phyloP scores from a whole-genome alignment of 2,329 filamentous ascomycete genomes.

The Uncinocarpus reesii region DNA sequence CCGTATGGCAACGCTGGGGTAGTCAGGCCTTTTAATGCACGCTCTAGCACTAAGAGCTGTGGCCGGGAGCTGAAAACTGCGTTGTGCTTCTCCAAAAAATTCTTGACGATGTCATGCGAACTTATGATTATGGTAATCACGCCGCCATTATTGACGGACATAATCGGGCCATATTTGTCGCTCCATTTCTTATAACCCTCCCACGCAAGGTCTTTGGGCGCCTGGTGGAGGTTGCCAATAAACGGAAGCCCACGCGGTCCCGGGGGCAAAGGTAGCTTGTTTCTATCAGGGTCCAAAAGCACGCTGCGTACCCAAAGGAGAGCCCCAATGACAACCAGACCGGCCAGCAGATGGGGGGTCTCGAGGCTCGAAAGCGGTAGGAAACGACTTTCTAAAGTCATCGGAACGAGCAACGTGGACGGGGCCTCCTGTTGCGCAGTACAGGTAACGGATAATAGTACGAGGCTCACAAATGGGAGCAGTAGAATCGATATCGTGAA shows the following conservation, averaged over 20 bases:
- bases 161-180: slow-evolving; percentile 28
- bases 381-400: too few relatives aligned
- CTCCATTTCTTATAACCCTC: slow-evolving; percentile 26
- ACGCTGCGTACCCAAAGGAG: too few relatives aligned
- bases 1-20: slow-evolving; percentile 14
- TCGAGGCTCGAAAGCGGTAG: too few relatives aligned
- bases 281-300: too few relatives aligned
- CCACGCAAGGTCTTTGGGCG: slow-evolving; percentile 20
- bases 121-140: slow-evolving; percentile 29
- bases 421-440: too few relatives aligned
- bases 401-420: too few relatives aligned
- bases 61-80: slow-evolving; percentile 34
- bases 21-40: not conserved
- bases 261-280: too few relatives aligned
- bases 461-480: too few relatives aligned
- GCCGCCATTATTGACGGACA: slow-evolving; percentile 26
- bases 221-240: slow-evolving; percentile 29
- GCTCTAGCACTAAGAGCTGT: slow-evolving; percentile 18
- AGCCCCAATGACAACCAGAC: too few relatives aligned
- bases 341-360: too few relatives aligned
- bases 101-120: slow-evolving; percentile 26
- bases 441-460: too few relatives aligned
- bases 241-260: slow-evolving; percentile 24
- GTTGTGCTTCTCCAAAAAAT: slow-evolving; percentile 32
- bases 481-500: too few relatives aligned